These are phyloP conservation scores for Vaccinium myrtillus DNA, from an alignment of 148 eudicot species.

Conservation along the genomic window DNA sequence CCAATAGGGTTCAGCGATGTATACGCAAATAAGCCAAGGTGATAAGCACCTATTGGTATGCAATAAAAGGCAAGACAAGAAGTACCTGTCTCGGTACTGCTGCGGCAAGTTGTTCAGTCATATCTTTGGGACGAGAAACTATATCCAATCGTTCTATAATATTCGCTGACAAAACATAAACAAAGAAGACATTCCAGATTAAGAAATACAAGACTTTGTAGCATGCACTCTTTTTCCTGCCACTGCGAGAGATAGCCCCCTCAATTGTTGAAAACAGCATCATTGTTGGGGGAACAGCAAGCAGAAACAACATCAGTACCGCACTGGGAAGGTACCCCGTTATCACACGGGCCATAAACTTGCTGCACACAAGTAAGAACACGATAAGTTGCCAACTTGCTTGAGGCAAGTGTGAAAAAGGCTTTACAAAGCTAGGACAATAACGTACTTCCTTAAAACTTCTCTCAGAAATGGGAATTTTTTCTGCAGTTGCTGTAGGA, in stretches of 20 bases:
- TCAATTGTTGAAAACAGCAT: slow-evolving; percentile 78
- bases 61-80: slow-evolving; percentile 3
- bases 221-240: slow-evolving; percentile 84
- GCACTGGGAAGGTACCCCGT: slow-evolving; percentile 96
- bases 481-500: slow-evolving; percentile 49
- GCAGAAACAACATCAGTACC: slow-evolving; percentile 65
- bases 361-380: slow-evolving; percentile 44
- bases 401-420: background rate
- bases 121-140: slow-evolving; percentile 43
- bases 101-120: slow-evolving; percentile 60
- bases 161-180: slow-evolving; percentile 69
- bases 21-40: slow-evolving; percentile 8
- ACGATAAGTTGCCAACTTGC: background rate
- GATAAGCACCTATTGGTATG: slow-evolving; percentile 8
- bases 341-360: slow-evolving; percentile 41
- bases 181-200: slow-evolving; percentile 95
- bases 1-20: background rate
- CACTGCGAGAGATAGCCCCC: slow-evolving; percentile 88
- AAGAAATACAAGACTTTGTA: slow-evolving; percentile 67
- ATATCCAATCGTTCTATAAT: slow-evolving; percentile 47
- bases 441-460: slow-evolving; percentile 40
- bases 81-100: slow-evolving; percentile 74
- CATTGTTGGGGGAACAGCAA: slow-evolving; percentile 78
- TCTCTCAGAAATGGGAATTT: slow-evolving; percentile 58
- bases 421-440: slow-evolving; percentile 1